Conservation (phyloP, 345 rosid genomes). For the Cochlearia excelsa region DNA sequence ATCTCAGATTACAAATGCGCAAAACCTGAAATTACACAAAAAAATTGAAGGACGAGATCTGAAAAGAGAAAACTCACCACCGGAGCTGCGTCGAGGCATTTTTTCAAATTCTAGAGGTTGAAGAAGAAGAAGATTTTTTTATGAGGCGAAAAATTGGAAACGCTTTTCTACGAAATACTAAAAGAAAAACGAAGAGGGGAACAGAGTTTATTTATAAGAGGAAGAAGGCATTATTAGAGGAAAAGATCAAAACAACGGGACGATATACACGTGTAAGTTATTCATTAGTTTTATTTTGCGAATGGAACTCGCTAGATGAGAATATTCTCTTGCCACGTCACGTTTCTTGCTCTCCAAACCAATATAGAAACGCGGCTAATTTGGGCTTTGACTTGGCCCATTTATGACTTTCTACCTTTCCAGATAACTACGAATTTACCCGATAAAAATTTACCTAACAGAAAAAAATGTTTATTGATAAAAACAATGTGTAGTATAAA, state of each 20-base stretch:
- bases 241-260: background rate
- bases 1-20: background rate
- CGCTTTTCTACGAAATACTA: background rate
- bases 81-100: slow-evolving; percentile 31
- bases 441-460: too few relatives aligned
- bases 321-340: slow-evolving; percentile 13
- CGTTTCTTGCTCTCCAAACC: slow-evolving; percentile 19
- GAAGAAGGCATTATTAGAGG: background rate
- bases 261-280: background rate
- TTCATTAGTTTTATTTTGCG: background rate
- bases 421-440: too few relatives aligned
- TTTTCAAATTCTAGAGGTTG: background rate
- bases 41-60: too few relatives aligned
- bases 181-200: background rate
- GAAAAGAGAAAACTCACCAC: slow-evolving; percentile 11
- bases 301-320: slow-evolving; percentile 20
- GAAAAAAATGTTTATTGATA: too few relatives aligned
- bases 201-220: background rate
- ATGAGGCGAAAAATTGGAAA: background rate
- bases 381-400: slow-evolving; percentile 21
- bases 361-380: background rate
- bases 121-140: background rate
- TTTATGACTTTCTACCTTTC: background rate
- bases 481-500: too few relatives aligned
- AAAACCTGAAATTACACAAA: too few relatives aligned